Conservation (phyloP, 2,329 filamentous ascomycete species). For the Fusarium goolgardi region DNA sequence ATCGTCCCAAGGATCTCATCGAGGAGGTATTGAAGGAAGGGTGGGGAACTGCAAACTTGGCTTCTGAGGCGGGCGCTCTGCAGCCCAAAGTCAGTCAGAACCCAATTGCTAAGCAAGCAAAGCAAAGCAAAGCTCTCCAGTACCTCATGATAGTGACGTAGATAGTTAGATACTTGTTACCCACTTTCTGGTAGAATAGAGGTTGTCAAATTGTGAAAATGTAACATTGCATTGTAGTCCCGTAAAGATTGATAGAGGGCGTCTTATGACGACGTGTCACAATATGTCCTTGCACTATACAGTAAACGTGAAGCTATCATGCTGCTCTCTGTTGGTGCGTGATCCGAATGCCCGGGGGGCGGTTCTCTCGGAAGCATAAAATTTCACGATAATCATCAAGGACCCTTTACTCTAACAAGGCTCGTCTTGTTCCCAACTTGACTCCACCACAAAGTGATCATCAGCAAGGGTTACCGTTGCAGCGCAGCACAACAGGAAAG, state of each 20-base stretch:
- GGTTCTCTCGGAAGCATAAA: slow-evolving; percentile 4
- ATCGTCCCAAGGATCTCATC: slow-evolving; percentile 9
- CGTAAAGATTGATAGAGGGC: background rate
- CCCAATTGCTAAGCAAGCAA: slow-evolving; percentile 30
- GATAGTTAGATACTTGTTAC: slow-evolving; percentile 8
- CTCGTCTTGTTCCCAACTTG: slow-evolving; percentile 1
- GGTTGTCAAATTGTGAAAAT: slow-evolving; percentile 6
- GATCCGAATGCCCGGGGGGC: background rate
- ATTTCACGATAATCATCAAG: slow-evolving; percentile 13
- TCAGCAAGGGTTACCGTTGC: slow-evolving; percentile 28
- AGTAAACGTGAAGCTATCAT: slow-evolving; percentile 12
- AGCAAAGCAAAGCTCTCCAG: background rate
- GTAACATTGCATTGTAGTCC: slow-evolving; percentile 32
- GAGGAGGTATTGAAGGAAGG: background rate
- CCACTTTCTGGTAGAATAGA: background rate
- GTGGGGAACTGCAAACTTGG: slow-evolving; percentile 27
- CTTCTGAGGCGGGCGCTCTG: slow-evolving; percentile 32
- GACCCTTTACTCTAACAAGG: slow-evolving; percentile 15
- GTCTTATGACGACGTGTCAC: slow-evolving; percentile 13
- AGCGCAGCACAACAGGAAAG: background rate
- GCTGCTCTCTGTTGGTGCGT: background rate
- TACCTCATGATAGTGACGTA: slow-evolving; percentile 33
- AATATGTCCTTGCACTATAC: background rate
- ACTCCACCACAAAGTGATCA: slow-evolving; percentile 36
- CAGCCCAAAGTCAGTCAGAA: slow-evolving; percentile 40